Evolutionary conservation across 306 rosid genomes (phyloP).

Genomic region (Astragalus glycyphyllos): DNA sequence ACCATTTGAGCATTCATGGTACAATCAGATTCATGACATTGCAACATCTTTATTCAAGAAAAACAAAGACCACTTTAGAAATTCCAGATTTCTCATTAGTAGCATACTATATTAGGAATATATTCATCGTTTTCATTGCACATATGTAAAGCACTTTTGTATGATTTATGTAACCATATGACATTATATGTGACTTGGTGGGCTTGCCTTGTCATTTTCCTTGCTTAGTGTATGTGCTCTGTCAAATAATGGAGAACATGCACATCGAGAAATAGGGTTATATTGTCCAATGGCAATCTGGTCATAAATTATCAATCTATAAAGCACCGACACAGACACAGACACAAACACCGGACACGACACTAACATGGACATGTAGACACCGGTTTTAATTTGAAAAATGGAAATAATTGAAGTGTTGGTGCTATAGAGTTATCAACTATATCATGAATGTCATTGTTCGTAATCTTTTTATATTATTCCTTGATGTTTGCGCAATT

Average conservation of each 20-base stretch:
- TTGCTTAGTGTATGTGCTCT: too few species aligned
- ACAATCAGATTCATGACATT: background rate
- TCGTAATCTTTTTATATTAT: constrained; percentile 23
- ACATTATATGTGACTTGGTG: too few species aligned
- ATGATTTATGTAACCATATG: background rate
- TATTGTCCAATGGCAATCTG: background rate
- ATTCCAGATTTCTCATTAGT: constrained; percentile 11
- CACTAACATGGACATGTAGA: too few species aligned
- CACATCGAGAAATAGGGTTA: too few species aligned
- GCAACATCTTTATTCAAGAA: constrained; percentile 35
- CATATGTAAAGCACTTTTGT: background rate
- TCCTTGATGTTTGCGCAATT: background rate
- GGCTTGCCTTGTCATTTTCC: too few species aligned
- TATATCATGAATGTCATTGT: constrained; percentile 20
- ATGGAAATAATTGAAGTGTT: too few species aligned
- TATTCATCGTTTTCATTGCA: background rate
- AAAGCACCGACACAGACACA: too few species aligned
- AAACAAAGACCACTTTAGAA: constrained; percentile 12
- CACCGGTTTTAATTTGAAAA: too few species aligned
- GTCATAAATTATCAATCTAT: constrained; percentile 1
- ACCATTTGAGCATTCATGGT: too few species aligned
- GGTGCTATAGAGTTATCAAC: background rate
- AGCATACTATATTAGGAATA: background rate
- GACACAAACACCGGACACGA: too few species aligned
- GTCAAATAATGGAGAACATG: too few species aligned